Evolutionary conservation across 176 grass and related monocot genomes (phyloP).

Genomic region (Alopecurus myosuroides): DNA sequence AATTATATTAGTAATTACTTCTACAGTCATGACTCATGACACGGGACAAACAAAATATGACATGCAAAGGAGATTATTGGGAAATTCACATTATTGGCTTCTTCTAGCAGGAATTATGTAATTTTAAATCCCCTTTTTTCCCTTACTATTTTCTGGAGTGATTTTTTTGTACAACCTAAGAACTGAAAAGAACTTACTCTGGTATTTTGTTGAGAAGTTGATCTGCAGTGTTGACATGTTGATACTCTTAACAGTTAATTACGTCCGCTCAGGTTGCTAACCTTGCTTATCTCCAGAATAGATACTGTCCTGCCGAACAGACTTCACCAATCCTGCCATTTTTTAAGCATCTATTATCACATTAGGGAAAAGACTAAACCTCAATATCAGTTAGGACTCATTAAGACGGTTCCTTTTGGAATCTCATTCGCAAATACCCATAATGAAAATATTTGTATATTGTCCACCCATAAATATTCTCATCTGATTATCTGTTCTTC

Average conservation of each 20-base stretch:
- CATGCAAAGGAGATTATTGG: neutral
- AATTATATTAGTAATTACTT: neutral
- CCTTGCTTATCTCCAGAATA: neutral
- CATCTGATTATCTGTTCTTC: neutral
- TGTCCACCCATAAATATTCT: neutral
- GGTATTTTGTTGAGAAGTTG: neutral
- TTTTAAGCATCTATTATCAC: neutral
- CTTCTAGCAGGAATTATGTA: neutral
- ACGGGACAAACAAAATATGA: neutral
- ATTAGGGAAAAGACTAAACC: conserved; percentile 12
- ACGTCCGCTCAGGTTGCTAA: neutral
- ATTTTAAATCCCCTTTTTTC: neutral
- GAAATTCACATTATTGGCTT: neutral
- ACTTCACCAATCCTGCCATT: neutral
- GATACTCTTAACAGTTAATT: neutral
- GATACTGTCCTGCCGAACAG: neutral
- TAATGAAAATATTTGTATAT: neutral
- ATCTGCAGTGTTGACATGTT: neutral
- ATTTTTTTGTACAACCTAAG: neutral
- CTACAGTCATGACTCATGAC: neutral
- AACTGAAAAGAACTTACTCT: neutral
- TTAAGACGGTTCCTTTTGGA: neutral
- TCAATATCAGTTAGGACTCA: neutral
- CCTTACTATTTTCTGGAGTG: neutral
- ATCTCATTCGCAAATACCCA: neutral